Evolutionary conservation across 2,329 filamentous ascomycete genomes (phyloP), one percentile per base, ranked within the genome.

Genomic region (Cordyceps tenuipes): DNA sequence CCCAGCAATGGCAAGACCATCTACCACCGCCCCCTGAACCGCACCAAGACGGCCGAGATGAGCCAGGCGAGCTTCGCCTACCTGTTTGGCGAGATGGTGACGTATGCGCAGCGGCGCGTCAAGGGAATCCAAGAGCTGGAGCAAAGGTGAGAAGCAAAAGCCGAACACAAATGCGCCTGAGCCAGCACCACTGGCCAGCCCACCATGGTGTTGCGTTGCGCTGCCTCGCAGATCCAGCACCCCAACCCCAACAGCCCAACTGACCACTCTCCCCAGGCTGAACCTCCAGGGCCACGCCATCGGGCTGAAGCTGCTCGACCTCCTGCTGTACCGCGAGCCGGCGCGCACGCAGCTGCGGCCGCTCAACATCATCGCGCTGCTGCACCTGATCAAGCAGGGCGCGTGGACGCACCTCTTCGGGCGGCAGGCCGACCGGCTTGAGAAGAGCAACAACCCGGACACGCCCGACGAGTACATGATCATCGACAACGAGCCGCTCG

Each of bases 381-480:
- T 99, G 48, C 93, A 97, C 75, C 91, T 97, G 75, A 94, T 99
- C 73, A 94, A 95, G 72, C 91, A 91, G 63, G 88, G 88, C 59
- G 81, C 97, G 59, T 99, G 93, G 89, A 86, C 88, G 66, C 89
- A 96, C 73, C 88, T 99, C 53, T 99, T 99, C 74, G 86, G 85
- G 43, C 88, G 93, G 1, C 87, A 92, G 60, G 94, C 94, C 31
- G 93, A 97, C 76, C 89, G 91, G 19, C 85, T 99, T 61, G 94
- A 99, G 77, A 92, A 94, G 76, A 90, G 86, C 62, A 86, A 86
- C 58, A 87, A 90, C 68, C 87, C 89, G 9, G 84, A 87, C 57
- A 93, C 91, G 57, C 87, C 90, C 9, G 91, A 94, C 67, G 93
- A 97, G 78, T 99, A 97, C 79, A 97, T 99, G 93, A 94, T 99